A percentile compares a stretch with the other conserved stretches of the same genome.
Evolutionary conservation across 331 rosid genomes (phyloP).

Genomic region (Prunus yedoensis): DNA sequence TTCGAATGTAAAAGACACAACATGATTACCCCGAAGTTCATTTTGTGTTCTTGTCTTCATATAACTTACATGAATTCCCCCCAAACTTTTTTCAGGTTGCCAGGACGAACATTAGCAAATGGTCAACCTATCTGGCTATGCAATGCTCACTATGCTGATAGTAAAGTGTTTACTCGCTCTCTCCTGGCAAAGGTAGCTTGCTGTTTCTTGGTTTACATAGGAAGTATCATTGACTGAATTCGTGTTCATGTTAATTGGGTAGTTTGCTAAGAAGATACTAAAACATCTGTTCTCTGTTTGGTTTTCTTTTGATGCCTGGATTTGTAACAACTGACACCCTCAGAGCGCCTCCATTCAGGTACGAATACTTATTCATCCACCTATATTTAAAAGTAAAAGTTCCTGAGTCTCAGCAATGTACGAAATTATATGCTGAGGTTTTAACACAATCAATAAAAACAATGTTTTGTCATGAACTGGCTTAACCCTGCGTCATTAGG

Average conservation of each 20-base stretch:
- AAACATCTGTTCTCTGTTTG: constrained; percentile 34
- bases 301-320: constrained; percentile 35
- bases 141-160: constrained; percentile 67
- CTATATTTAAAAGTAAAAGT: too few species aligned
- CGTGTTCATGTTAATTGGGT: constrained; percentile 15
- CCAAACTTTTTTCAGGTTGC: constrained; percentile 44
- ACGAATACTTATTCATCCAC: constrained; percentile 6
- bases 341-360: constrained; percentile 97
- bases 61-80: constrained; percentile 6
- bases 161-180: constrained; percentile 64
- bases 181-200: constrained; percentile 74
- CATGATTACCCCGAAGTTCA: background rate
- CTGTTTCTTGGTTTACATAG: constrained; percentile 6
- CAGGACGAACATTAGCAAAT: constrained; percentile 67
- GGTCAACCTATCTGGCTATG: constrained; percentile 66
- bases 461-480: too few species aligned
- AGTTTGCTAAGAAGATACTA: constrained; percentile 23
- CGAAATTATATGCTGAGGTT: background rate
- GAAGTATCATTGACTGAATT: constrained; percentile 3
- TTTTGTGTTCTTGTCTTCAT: background rate
- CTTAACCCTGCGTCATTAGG: too few species aligned
- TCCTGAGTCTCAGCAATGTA: background rate
- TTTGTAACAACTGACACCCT: constrained; percentile 25
- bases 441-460: background rate
- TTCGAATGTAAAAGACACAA: background rate